Conservation (phyloP, 768 basidiomycete genomes). For the Paxillus ammoniavirescens region DNA sequence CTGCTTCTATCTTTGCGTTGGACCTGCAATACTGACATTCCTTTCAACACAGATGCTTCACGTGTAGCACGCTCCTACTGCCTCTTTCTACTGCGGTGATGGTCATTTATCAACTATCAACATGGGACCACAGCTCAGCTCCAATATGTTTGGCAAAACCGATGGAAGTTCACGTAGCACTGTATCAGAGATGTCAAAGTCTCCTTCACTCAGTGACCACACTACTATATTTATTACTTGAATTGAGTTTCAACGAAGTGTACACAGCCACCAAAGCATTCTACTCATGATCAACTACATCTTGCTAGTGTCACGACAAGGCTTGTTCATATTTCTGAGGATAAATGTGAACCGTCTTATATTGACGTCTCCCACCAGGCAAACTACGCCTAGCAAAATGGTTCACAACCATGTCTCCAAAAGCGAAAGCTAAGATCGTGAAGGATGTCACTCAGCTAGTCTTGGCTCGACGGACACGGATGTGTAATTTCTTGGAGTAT, state of each 20-base stretch:
- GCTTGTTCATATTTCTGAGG: conserved; percentile 34
- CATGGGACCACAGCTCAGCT: too few relatives aligned
- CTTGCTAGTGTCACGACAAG: conserved; percentile 92
- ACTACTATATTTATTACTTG: too few relatives aligned
- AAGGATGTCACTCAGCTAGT: conserved; percentile 96
- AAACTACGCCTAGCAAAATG: conserved; percentile 96
- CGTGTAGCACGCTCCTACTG: too few relatives aligned
- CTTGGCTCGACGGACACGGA: conserved; percentile 78
- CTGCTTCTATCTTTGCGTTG: conserved; percentile 10
- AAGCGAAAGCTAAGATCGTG: conserved; percentile 86
- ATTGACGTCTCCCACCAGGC: conserved; percentile 44
- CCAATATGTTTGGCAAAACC: background rate
- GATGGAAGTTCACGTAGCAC: background rate
- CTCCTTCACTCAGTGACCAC: background rate
- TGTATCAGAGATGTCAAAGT: background rate
- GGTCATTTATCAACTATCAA: too few relatives aligned
- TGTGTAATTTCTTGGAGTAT: conserved; percentile 97
- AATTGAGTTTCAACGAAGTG: background rate
- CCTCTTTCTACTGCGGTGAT: too few relatives aligned
- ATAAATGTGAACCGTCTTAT: conserved; percentile 10
- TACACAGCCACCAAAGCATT: conserved; percentile 25
- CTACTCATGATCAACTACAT: conserved; percentile 83
- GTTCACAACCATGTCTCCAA: conserved; percentile 83
- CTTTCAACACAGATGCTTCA: background rate
- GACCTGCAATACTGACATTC: conserved; percentile 11